These are phyloP conservation scores for Fragilaria crotonensis DNA, from an alignment of 108 stramenopile genomes.

Conservation along the genomic window DNA sequence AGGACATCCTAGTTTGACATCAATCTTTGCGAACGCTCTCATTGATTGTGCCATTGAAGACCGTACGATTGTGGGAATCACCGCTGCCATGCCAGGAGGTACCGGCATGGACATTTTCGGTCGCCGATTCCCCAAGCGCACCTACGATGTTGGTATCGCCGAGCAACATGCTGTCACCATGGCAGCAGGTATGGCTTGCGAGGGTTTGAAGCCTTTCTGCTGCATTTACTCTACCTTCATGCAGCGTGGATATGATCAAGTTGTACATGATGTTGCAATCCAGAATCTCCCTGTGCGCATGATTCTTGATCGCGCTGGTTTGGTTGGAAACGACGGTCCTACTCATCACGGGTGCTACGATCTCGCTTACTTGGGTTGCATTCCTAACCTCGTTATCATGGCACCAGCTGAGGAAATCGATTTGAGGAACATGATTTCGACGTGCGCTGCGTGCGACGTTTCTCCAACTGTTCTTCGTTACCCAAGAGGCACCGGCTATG, in stretches of 20 bases:
- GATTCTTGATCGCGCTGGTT: conserved; percentile 92
- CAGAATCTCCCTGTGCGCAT: conserved; percentile 95
- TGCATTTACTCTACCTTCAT: conserved; percentile 96
- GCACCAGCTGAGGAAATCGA: conserved; percentile 93
- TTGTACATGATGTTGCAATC: conserved; percentile 94
- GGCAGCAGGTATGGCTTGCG: conserved; percentile 94
- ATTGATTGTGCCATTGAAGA: conserved; percentile 91
- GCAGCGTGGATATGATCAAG: conserved; percentile 97
- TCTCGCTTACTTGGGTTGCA: conserved; percentile 87
- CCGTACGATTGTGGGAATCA: conserved; percentile 89
- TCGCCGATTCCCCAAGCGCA: conserved; percentile 91
- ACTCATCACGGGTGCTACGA: conserved; percentile 96
- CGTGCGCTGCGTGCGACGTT: conserved; percentile 83
- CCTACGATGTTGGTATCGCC: conserved; percentile 97
- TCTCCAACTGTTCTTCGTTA: conserved; percentile 85
- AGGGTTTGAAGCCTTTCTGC: conserved; percentile 95
- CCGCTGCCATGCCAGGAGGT: conserved; percentile 98
- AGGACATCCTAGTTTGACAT: conserved; percentile 77
- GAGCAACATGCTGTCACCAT: conserved; percentile 98
- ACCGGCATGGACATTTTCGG: conserved; percentile 99
- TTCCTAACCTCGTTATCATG: conserved; percentile 94
- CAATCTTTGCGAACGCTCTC: conserved; percentile 90
- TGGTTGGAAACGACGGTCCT: conserved; percentile 96
- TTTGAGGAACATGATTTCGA: conserved; percentile 91
- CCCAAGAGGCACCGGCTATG: conserved; percentile 93